These are phyloP conservation scores for Pythium dissimile DNA, from an alignment of 352 stramenopile species.

Conservation along the genomic window DNA sequence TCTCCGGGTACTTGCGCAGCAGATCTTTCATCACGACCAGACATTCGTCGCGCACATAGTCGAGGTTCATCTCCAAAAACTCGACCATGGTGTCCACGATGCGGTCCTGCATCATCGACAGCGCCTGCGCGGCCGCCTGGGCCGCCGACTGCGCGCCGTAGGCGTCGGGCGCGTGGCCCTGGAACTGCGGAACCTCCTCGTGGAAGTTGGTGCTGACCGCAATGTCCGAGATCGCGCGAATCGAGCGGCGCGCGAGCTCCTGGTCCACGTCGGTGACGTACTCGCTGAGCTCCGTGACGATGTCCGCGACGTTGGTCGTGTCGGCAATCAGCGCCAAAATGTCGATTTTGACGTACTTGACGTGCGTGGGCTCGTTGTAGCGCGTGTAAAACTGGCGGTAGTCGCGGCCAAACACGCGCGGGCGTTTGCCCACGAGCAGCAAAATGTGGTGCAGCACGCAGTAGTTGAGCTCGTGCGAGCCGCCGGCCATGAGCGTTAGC, in stretches of 20 bases:
- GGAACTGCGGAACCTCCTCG: slow-evolving; percentile 29
- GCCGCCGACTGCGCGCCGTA: slow-evolving; percentile 48
- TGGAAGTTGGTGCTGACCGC: slow-evolving; percentile 82
- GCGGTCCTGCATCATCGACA: slow-evolving; percentile 78
- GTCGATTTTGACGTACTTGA: slow-evolving; percentile 98
- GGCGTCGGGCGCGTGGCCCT: slow-evolving; percentile 53
- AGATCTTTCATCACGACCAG: slow-evolving; percentile 95
- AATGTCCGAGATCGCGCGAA: slow-evolving; percentile 93
- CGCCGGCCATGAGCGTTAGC: slow-evolving; percentile 96
- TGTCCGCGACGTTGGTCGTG: slow-evolving; percentile 92
- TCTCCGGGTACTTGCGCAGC: slow-evolving; percentile 94
- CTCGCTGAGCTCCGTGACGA: slow-evolving; percentile 97
- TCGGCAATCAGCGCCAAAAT: slow-evolving; percentile 95
- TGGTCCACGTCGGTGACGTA: slow-evolving; percentile 95
- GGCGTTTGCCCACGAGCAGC: slow-evolving; percentile 92
- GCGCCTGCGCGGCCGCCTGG: slow-evolving; percentile 43
- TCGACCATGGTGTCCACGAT: slow-evolving; percentile 94
- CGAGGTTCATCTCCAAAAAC: slow-evolving; percentile 96
- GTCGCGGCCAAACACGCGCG: slow-evolving; percentile 96
- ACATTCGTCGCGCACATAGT: slow-evolving; percentile 96
- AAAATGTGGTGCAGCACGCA: slow-evolving; percentile 97
- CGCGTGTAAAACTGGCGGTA: slow-evolving; percentile 98
- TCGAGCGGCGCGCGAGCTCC: slow-evolving; percentile 89
- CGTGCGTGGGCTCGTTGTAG: slow-evolving; percentile 97
- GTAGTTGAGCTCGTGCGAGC: slow-evolving; percentile 92